phyloP scores from a whole-genome alignment of 306 rosid species.

The Cicer pinnatifidum region DNA sequence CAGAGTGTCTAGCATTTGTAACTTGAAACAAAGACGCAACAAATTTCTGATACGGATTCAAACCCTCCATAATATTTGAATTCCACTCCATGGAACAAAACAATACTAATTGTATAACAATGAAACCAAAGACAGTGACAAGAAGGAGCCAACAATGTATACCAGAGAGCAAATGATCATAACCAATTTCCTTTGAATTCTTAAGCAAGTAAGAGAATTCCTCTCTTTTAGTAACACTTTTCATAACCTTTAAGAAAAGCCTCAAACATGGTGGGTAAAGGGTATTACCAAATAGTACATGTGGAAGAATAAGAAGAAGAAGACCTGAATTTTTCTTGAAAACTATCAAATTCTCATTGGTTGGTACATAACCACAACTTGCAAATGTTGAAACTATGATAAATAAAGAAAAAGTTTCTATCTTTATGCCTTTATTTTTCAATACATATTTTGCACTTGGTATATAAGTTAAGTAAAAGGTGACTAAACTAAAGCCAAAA shows the following conservation, averaged over 20 bases:
- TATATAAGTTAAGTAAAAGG: constrained; percentile 31
- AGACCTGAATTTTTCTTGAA: constrained; percentile 82
- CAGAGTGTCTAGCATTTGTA: constrained; percentile 63
- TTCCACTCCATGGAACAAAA: constrained; percentile 72
- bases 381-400: constrained; percentile 66
- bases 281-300: constrained; percentile 62
- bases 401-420: constrained; percentile 61
- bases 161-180: constrained; percentile 53
- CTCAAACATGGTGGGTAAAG: constrained; percentile 61
- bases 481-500: constrained; percentile 47
- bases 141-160: constrained; percentile 48
- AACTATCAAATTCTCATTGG: constrained; percentile 76
- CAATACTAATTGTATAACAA: constrained; percentile 52
- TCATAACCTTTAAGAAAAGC: constrained; percentile 49
- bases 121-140: constrained; percentile 54
- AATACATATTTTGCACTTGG: constrained; percentile 51
- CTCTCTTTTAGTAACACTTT: constrained; percentile 46
- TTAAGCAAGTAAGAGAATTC: constrained; percentile 55
- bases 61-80: constrained; percentile 57
- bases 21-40: constrained; percentile 61
- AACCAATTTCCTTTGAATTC: constrained; percentile 51
- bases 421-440: constrained; percentile 46
- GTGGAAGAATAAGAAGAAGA: constrained; percentile 52
- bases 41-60: constrained; percentile 57
- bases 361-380: constrained; percentile 73